phyloP scores from a whole-genome alignment of 768 basidiomycete genomes.

The Boletus rubroflammeus region DNA sequence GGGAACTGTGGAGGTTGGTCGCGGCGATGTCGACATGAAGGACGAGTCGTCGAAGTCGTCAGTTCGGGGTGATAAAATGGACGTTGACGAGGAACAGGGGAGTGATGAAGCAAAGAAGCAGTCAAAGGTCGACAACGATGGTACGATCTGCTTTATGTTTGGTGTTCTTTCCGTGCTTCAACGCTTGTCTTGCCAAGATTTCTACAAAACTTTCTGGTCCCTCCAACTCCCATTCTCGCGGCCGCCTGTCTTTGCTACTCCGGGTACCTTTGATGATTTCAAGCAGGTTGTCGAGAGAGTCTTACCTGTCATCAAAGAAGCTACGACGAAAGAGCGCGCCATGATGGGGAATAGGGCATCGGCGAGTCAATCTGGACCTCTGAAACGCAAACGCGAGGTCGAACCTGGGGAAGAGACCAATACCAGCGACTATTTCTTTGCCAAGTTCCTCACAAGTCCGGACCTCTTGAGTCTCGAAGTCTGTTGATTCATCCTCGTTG shows the following conservation, averaged over 20 bases:
- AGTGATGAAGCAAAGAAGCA: conserved; percentile 33
- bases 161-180: background rate
- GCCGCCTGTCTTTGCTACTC: conserved; percentile 63
- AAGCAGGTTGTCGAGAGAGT: conserved; percentile 68
- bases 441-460: conserved; percentile 87
- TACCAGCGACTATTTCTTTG: conserved; percentile 79
- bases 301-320: conserved; percentile 77
- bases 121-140: conserved; percentile 54
- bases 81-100: conserved; percentile 48
- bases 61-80: conserved; percentile 52
- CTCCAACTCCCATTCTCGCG: conserved; percentile 82
- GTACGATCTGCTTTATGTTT: conserved; percentile 32
- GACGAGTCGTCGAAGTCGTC: conserved; percentile 30
- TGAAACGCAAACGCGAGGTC: conserved; percentile 67
- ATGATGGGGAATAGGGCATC: conserved; percentile 75
- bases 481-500: conserved; percentile 16
- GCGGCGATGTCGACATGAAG: conserved; percentile 32
- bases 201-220: conserved; percentile 89
- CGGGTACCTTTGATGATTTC: conserved; percentile 59
- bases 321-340: conserved; percentile 82
- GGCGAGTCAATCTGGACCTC: conserved; percentile 31
- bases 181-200: conserved; percentile 43
- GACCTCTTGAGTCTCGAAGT: conserved; percentile 89
- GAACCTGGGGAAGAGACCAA: conserved; percentile 51
- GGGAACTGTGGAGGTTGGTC: conserved; percentile 45